Percentiles rank a stretch among this genome's conserved stretches.
These are phyloP conservation scores for Psophocarpus tetragonolobus DNA, from an alignment of 306 rosid genomes.

Conservation along the genomic window DNA sequence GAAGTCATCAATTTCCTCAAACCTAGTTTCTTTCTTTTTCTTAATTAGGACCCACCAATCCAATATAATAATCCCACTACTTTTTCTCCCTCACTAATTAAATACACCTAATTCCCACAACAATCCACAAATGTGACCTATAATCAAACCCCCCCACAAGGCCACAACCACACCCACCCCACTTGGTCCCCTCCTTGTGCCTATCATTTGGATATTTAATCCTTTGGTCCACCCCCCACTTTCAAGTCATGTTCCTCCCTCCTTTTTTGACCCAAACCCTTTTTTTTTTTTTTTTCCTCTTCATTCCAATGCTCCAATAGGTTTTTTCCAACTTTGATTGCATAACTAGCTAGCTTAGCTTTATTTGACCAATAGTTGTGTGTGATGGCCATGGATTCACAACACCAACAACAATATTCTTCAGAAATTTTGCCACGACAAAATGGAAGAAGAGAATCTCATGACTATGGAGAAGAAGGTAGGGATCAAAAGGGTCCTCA, in stretches of 20 bases:
- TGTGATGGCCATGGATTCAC: slow-evolving; percentile 33
- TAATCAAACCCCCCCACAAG: neutral
- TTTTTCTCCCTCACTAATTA: neutral
- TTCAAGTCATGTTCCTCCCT: slow-evolving; percentile 42
- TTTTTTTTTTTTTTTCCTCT: neutral
- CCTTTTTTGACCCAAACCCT: slow-evolving; percentile 35
- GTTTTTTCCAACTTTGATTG: neutral
- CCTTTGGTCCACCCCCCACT: slow-evolving; percentile 31
- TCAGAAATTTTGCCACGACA: slow-evolving; percentile 1
- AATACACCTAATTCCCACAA: neutral
- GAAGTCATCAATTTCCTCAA: neutral
- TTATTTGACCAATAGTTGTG: neutral
- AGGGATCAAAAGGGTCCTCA: slow-evolving; percentile 23
- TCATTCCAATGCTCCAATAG: neutral
- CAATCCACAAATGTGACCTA: neutral
- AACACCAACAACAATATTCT: slow-evolving; percentile 14
- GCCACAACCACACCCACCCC: slow-evolving; percentile 24
- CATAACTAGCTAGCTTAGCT: neutral
- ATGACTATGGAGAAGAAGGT: slow-evolving; percentile 10
- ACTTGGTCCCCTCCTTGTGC: neutral
- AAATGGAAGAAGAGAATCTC: slow-evolving; percentile 35
- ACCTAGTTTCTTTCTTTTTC: neutral
- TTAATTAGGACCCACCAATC: neutral
- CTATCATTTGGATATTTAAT: slow-evolving; percentile 32
- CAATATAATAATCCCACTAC: neutral